Percentiles rank a stretch among this genome's conserved stretches.
Evolutionary conservation across 345 rosid genomes (phyloP).

Genomic region (Dipteronia dyeriana): DNA sequence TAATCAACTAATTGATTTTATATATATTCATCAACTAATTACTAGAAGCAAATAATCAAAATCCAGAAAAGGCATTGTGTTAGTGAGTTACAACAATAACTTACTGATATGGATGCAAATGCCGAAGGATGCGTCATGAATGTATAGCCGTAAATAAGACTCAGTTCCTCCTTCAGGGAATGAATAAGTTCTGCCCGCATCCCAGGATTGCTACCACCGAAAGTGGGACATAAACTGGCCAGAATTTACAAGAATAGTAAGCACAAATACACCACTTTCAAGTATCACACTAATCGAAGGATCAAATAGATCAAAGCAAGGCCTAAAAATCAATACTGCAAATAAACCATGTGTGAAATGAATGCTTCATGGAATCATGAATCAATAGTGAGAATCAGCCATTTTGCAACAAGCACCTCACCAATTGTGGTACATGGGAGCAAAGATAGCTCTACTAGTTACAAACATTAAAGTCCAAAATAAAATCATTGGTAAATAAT

Average conservation of each 20-base stretch:
- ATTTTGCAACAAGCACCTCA: background rate
- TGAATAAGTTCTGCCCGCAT: slow-evolving; percentile 72
- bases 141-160: slow-evolving; percentile 76
- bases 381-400: background rate
- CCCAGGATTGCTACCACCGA: slow-evolving; percentile 96
- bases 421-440: background rate
- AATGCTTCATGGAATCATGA: background rate
- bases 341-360: background rate
- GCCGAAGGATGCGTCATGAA: slow-evolving; percentile 65
- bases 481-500: background rate
- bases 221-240: slow-evolving; percentile 69
- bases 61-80: background rate
- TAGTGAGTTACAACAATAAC: slow-evolving; percentile 32
- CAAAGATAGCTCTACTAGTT: background rate
- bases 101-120: slow-evolving; percentile 78
- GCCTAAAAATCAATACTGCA: background rate
- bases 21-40: background rate
- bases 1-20: background rate
- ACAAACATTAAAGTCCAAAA: background rate
- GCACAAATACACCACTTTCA: background rate
- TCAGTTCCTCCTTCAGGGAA: slow-evolving; percentile 74
- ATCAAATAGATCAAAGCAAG: background rate
- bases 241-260: slow-evolving; percentile 6
- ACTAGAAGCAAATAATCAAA: background rate
- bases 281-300: background rate